Evolutionary conservation across 2,329 filamentous ascomycete genomes (phyloP), one percentile per base, ranked within the genome.

Genomic region (Neurospora crassa): DNA sequence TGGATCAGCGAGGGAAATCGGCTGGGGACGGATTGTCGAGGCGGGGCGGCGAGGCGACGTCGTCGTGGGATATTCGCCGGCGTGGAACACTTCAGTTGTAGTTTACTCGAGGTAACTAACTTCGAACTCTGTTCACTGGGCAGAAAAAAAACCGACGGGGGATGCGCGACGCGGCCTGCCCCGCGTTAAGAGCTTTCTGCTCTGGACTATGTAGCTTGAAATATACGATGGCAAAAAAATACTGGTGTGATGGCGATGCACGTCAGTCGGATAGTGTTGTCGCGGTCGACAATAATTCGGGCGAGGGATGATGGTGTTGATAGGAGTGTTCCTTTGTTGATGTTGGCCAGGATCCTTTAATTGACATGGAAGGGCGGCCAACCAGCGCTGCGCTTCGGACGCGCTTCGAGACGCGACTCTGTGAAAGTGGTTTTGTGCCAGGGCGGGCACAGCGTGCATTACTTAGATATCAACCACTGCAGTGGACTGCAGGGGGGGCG

Each of bases 1-100:
- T 43, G 74, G 71, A 76, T 78, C 77, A 72, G 74, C 69, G 76
- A 73, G 75, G 74, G 76, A 72, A 34, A n/a, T 73, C 73, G 53
- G 34, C 29, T 29, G 42, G 47, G 43, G 20, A 12, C n/a, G 18
- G 20, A 24, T 37, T 2, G 18, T 63, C 53, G 53, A 63, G 47
- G 53, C 53, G 53, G 53, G 53, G 53, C 53, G n/a, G 53, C 53
- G 53, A 63, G 53, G 37, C 53, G 53, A 63, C 18, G 53, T 63
- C 53, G 53, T 63, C 53, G 53, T 63, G 29, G 53, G 7, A 63
- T n/a, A 63, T 63, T 63, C 53, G 53, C 53, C 53, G 29, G 53
- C 53, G 53, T 37, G 29, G 10, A 63, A 37, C 34, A 37, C 53
- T 63, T n/a, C n/a, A n/a, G n/a, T n/a, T 29, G 53, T 63, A n/a